Percentiles rank a stretch among this genome's conserved stretches.
phyloP scores from a whole-genome alignment of 345 rosid genomes.

The Acer saccharum region DNA sequence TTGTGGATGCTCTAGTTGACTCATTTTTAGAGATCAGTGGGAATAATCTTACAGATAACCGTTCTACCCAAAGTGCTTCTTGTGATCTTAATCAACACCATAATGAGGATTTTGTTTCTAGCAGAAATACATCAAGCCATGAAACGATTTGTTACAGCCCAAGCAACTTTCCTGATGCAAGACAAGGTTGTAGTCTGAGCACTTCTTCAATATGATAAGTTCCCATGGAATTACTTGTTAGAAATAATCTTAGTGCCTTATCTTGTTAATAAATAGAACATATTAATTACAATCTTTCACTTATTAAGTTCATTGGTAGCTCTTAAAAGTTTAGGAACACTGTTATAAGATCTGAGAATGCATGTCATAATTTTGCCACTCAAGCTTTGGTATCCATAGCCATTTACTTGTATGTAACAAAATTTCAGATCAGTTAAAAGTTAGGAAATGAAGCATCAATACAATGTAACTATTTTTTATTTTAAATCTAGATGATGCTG shows the following conservation, averaged over 20 bases:
- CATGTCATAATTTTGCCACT: background rate
- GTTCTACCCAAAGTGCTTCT: constrained; percentile 29
- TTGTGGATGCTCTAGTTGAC: constrained; percentile 76
- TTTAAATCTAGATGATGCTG: constrained; percentile 12
- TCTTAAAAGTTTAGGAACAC: background rate
- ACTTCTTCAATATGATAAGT: constrained; percentile 9
- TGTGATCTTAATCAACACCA: constrained; percentile 29
- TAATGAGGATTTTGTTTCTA: constrained; percentile 28
- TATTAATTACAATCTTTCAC: background rate
- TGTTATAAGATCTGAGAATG: background rate
- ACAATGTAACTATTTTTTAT: background rate
- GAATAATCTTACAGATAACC: constrained; percentile 28
- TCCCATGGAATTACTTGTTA: background rate
- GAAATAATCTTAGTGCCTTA: constrained; percentile 1
- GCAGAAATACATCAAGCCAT: constrained; percentile 26
- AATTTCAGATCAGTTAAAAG: background rate
- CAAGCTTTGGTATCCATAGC: background rate
- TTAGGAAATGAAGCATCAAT: background rate
- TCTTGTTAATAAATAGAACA: background rate
- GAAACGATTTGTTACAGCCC: constrained; percentile 57
- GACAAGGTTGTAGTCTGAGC: constrained; percentile 55
- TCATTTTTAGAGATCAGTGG: constrained; percentile 67
- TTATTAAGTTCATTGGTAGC: background rate
- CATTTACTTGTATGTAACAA: background rate
- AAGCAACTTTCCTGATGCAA: constrained; percentile 78